phyloP scores from a whole-genome alignment of 2,329 filamentous ascomycete species.

The Albifimbria verrucaria region DNA sequence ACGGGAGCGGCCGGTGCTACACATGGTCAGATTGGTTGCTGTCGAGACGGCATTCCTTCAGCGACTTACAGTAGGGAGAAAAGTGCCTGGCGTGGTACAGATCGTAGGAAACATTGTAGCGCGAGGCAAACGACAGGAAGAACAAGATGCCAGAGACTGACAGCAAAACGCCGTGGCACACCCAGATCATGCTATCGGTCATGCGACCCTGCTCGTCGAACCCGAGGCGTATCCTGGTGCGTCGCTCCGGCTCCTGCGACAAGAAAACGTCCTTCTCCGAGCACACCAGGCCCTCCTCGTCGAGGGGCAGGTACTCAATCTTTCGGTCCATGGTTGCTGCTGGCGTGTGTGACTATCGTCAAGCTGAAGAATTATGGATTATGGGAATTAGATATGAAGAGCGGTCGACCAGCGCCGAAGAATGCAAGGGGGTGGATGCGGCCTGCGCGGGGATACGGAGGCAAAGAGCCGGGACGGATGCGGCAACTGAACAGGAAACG shows the following conservation, averaged over 20 bases:
- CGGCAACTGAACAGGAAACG: neutral
- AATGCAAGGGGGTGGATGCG: neutral
- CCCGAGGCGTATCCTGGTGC: neutral
- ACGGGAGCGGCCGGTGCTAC: constrained; percentile 44
- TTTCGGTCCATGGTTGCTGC: constrained; percentile 8
- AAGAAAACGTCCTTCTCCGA: neutral
- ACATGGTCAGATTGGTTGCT: constrained; percentile 13
- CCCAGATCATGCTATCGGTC: neutral
- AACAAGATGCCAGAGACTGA: neutral
- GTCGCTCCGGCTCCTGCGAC: constrained; percentile 1
- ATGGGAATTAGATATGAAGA: neutral
- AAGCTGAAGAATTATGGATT: neutral
- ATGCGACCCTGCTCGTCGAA: constrained; percentile 5
- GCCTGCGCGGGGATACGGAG: neutral
- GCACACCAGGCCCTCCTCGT: constrained; percentile 11
- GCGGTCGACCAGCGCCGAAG: neutral
- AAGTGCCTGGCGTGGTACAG: constrained; percentile 33
- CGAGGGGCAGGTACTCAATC: constrained; percentile 10
- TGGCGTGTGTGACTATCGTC: neutral
- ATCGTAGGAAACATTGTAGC: constrained; percentile 22
- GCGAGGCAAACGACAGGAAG: constrained; percentile 6
- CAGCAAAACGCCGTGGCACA: neutral
- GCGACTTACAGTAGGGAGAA: constrained; percentile 40
- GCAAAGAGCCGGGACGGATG: neutral
- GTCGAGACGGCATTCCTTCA: too few relatives aligned